These are phyloP conservation scores for Boletus bicolor DNA, from an alignment of 768 basidiomycete genomes.

Conservation along the genomic window DNA sequence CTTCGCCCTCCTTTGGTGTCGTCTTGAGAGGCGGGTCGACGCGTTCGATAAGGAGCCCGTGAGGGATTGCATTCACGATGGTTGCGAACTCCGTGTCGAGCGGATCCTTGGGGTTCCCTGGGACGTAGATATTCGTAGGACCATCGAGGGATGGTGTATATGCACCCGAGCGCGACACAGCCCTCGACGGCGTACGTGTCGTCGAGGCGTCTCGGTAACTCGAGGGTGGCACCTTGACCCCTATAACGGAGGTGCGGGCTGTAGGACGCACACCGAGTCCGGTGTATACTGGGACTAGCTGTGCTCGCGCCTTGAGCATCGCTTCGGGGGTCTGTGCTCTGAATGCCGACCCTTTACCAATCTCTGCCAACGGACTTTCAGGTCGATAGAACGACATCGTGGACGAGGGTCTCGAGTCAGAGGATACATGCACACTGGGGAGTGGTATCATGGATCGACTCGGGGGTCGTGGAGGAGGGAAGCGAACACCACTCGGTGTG, in stretches of 20 bases:
- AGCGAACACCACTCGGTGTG: slow-evolving; percentile 40
- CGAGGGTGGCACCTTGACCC: slow-evolving; percentile 60
- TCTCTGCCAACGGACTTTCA: slow-evolving; percentile 48
- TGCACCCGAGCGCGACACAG: slow-evolving; percentile 62
- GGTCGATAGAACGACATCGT: slow-evolving; percentile 66
- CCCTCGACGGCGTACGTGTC: slow-evolving; percentile 59
- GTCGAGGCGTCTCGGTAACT: slow-evolving; percentile 63
- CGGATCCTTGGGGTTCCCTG: slow-evolving; percentile 68
- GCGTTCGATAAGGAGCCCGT: slow-evolving; percentile 75
- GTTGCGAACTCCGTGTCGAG: slow-evolving; percentile 77
- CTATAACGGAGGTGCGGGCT: slow-evolving; percentile 37
- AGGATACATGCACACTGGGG: slow-evolving; percentile 66
- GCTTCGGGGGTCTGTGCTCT: slow-evolving; percentile 72
- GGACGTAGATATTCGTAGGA: slow-evolving; percentile 61
- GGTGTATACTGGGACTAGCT: slow-evolving; percentile 55
- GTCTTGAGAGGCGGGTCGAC: slow-evolving; percentile 72
- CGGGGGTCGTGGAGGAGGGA: slow-evolving; percentile 67
- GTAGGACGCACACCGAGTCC: slow-evolving; percentile 38
- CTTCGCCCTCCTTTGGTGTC: slow-evolving; percentile 68
- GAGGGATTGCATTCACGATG: slow-evolving; percentile 71
- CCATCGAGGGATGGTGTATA: slow-evolving; percentile 57
- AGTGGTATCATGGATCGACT: slow-evolving; percentile 84
- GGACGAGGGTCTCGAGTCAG: slow-evolving; percentile 67
- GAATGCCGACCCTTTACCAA: slow-evolving; percentile 32
- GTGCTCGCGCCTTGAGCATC: slow-evolving; percentile 54